Conservation (phyloP, 1,139 yeast species). For the Taiozyma onychis region DNA sequence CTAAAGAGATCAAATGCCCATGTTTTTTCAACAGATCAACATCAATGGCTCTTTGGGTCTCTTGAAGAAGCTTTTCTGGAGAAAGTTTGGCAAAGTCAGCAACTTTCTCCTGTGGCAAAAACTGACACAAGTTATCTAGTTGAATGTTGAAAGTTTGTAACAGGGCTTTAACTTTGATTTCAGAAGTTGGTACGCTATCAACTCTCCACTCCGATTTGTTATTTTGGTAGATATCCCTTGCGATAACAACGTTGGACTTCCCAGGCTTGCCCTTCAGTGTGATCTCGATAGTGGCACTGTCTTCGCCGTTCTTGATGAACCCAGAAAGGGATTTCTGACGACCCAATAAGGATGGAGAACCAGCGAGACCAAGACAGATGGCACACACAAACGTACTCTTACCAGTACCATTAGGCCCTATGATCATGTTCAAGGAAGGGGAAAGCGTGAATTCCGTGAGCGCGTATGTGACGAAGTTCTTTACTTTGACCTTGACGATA, state of each 20-base stretch:
- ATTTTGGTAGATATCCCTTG: constrained; percentile 34
- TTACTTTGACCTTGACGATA: constrained; percentile 57
- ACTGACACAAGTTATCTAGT: constrained; percentile 87
- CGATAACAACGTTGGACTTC: constrained; percentile 29
- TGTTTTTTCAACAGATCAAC: constrained; percentile 53
- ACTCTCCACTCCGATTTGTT: constrained; percentile 58
- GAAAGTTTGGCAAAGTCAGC: constrained; percentile 85
- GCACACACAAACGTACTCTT: constrained; percentile 94
- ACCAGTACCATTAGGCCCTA: constrained; percentile 98
- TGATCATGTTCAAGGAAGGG: constrained; percentile 84
- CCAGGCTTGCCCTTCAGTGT: constrained; percentile 46
- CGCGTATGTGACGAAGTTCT: constrained; percentile 79
- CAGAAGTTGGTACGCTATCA: constrained; percentile 40
- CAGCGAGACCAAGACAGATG: constrained; percentile 84
- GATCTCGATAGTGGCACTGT: constrained; percentile 52
- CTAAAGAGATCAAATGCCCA: constrained; percentile 48
- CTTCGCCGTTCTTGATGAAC: constrained; percentile 73
- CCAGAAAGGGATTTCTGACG: constrained; percentile 61
- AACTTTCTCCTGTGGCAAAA: constrained; percentile 92
- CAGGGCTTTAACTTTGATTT: constrained; percentile 39
- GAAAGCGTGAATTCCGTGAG: constrained; percentile 74
- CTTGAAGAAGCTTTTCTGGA: constrained; percentile 67
- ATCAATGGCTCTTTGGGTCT: constrained; percentile 80
- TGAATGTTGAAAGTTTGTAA: constrained; percentile 64
- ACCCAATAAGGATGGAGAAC: constrained; percentile 74